A percentile compares a stretch with the other conserved stretches of the same genome.
phyloP scores from a whole-genome alignment of 2,329 filamentous ascomycete species.

The Neofusicoccum parvum region DNA sequence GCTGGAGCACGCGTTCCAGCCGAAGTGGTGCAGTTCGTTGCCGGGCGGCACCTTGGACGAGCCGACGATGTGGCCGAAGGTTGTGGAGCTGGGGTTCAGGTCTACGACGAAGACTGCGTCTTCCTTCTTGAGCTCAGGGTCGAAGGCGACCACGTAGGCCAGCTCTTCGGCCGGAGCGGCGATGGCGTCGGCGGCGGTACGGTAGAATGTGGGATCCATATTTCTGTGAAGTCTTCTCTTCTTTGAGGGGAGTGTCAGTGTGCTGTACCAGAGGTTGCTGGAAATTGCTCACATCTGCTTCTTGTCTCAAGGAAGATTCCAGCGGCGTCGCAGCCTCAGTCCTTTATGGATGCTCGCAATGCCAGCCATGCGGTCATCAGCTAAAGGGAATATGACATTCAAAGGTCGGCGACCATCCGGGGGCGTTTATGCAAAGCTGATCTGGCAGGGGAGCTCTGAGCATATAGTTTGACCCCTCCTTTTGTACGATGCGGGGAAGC shows the following conservation, averaged over 20 bases:
- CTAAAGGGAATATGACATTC: too few species aligned
- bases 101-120: slow-evolving; percentile 5
- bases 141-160: neutral
- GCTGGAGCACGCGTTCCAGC: slow-evolving; percentile 6
- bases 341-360: too few species aligned
- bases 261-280: too few species aligned
- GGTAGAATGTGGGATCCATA: slow-evolving; percentile 5
- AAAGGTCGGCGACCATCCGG: neutral
- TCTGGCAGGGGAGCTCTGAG: neutral
- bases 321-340: too few species aligned
- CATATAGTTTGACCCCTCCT: neutral
- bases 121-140: neutral
- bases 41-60: neutral
- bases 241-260: too few species aligned
- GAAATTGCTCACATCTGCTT: neutral
- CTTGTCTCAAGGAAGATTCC: neutral
- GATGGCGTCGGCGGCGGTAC: neutral
- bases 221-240: neutral
- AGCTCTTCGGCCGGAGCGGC: neutral
- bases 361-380: too few species aligned
- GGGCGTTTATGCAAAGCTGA: neutral
- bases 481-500: neutral
- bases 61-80: neutral
- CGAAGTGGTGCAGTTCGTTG: slow-evolving; percentile 4
- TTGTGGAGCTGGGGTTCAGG: neutral